Base-by-base conservation (phyloP, 106 monocot species). In the Dendrobium huoshanense region DNA sequence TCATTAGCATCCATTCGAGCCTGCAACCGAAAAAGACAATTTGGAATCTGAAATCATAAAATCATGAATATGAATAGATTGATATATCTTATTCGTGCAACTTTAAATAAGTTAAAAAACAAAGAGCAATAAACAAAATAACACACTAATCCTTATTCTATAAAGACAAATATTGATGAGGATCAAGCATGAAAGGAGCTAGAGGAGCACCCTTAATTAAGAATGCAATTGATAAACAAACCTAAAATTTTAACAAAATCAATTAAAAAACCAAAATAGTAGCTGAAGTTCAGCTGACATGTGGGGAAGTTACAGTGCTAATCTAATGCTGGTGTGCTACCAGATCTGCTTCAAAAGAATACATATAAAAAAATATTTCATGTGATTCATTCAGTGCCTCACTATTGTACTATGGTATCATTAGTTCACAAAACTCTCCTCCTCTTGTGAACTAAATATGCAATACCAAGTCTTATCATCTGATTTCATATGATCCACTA, bases 401-500 rank as follows among this genome's bases (percentile, higher is more conserved):
- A 37, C 37, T 37, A 37, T 40, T 72, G 37, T 15, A 7, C 1
- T 72, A 0, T 13, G 15, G 13, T 33, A 11, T 22, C 2, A 24
- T 31, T 16, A 29, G 37, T 13, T 16, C 72, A 51, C 13, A 51
- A 51, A 51, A 10, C 27, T 8, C 40, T 37, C 37, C 72, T 72
- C 37, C 31, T 25, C 20, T 64, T 64, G n/a, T 64, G 13, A 67
- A 27, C n/a, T n/a, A 20, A 9, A 44, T 20, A 42, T 74, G 74
- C 17, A 74, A 74, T 7, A 74, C 42, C 17, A 49, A 49, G 48
- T 49, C 7, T 44, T 76, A 99, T 49, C 92, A 93, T 85, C 98
- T 91, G 80, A 99, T 93, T 82, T 99, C 98, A 77, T 99, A 99
- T 43, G 98, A 99, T 73, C 98, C 98, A 76, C 31, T 31, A 31